Base-by-base conservation (phyloP, 345 rosid genomes). In the Xanthoceras sorbifolium region DNA sequence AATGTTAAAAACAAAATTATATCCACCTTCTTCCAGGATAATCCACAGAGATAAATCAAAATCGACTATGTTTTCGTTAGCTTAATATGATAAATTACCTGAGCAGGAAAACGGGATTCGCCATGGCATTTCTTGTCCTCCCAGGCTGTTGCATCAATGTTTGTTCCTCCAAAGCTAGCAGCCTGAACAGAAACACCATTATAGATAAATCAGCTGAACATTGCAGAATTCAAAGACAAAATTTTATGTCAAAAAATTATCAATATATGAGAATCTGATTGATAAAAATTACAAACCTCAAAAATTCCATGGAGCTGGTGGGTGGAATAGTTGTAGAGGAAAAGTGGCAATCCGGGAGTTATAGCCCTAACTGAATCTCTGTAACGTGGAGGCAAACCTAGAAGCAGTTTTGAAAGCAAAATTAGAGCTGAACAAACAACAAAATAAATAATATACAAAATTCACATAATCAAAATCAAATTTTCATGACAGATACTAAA, bases 61-160 rank as follows among this genome's bases (percentile, higher is more conserved):
- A 20, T 50, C 3, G 12, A 6, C 46, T 42, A 42, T 42, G 46
- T 40, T 50, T 25, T 38, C 23, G n/a, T 29, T n/a, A 55, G 48
- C 55, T 52, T 50, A 3, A 14, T 10, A 23, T 34, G 2, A 57
- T 17, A 17, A 32, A 40, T 60, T 73, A 88, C 89, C 97, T 97
- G 99, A 72, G 99, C 99, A 69, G 99, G 99, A 78, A 97, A 97
- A 1, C 99, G 90, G 0, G 99, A 97, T 60, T 97, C 99, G 44
- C 99, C 98, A 0, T 84, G 82, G 77, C 91, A 89, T 78, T 97
- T 97, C 88, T 97, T 97, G 87, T 94, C 99, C 77, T 94, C 93
- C 87, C 98, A 97, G 38, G 99, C 99, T 12, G 84, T 74, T 3
- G 98, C 91, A 76, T 97, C 99, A 17, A 97, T 92, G 90, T 97